Conservation (phyloP, 345 rosid genomes). For the Capsella bursapastoris region DNA sequence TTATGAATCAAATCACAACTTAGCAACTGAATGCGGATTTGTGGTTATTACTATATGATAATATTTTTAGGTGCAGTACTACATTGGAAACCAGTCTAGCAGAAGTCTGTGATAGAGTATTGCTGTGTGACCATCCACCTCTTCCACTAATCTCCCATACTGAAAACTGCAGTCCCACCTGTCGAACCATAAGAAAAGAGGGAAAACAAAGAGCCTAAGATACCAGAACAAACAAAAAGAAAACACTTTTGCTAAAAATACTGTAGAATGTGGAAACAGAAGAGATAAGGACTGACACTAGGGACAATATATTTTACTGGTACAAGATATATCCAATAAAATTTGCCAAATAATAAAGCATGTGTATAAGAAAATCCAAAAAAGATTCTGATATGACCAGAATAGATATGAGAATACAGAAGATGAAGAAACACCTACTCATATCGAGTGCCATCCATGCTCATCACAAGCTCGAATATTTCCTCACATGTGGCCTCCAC, state of each 20-base stretch:
- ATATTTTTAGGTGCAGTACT: slow-evolving; percentile 32
- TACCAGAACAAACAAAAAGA: slow-evolving; percentile 20
- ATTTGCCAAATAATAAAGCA: slow-evolving; percentile 8
- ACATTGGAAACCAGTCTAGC: slow-evolving; percentile 97
- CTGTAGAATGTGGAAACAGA: slow-evolving; percentile 1
- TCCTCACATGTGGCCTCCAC: slow-evolving; percentile 98
- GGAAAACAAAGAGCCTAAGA: slow-evolving; percentile 27
- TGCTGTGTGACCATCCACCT: slow-evolving; percentile 99
- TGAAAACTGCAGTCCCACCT: slow-evolving; percentile 99
- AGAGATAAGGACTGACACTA: not conserved
- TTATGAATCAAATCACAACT: not conserved
- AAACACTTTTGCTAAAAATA: not conserved
- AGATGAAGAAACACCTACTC: slow-evolving; percentile 76
- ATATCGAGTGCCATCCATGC: slow-evolving; percentile 98
- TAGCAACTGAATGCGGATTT: not conserved
- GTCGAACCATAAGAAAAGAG: slow-evolving; percentile 41
- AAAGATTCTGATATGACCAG: not conserved
- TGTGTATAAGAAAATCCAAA: not conserved
- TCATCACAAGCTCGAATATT: slow-evolving; percentile 96
- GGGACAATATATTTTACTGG: not conserved
- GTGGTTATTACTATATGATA: slow-evolving; percentile 2
- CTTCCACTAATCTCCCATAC: slow-evolving; percentile 94
- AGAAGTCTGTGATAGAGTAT: slow-evolving; percentile 93
- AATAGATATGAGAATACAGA: slow-evolving; percentile 18
- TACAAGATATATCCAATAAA: not conserved